phyloP scores from a whole-genome alignment of 257 asterid genomes.

The Voacanga thouarsii region DNA sequence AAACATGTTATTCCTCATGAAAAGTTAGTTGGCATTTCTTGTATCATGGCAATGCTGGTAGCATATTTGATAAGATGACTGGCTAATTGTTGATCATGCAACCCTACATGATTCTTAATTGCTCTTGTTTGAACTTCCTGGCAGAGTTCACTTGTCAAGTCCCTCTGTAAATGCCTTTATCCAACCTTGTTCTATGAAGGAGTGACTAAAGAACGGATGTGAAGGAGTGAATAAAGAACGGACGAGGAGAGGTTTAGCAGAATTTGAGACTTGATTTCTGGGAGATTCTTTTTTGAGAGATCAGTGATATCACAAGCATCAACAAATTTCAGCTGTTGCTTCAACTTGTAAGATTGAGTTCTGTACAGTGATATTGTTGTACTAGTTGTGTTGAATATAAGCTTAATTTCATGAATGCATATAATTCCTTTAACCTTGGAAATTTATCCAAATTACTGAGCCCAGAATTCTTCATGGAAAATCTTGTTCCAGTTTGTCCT shows the following conservation, averaged over 20 bases:
- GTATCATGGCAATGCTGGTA: neutral
- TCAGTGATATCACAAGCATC: neutral
- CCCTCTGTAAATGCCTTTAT: neutral
- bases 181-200: neutral
- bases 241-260: neutral
- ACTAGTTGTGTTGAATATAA: neutral
- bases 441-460: neutral
- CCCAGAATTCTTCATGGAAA: neutral
- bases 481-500: neutral
- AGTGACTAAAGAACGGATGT: neutral
- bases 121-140: neutral
- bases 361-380: neutral
- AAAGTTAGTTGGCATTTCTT: neutral
- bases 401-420: neutral
- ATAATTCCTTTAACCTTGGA: neutral
- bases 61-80: neutral
- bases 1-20: neutral
- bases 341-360: constrained; percentile 8
- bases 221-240: neutral
- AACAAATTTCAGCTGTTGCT: constrained; percentile 1
- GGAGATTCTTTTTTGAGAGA: neutral
- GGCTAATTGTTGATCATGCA: neutral
- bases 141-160: neutral
- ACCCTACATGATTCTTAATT: neutral
- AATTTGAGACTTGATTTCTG: neutral